These are phyloP conservation scores for Chaetomium strumarium DNA, from an alignment of 2,329 filamentous ascomycete species.

Conservation along the genomic window DNA sequence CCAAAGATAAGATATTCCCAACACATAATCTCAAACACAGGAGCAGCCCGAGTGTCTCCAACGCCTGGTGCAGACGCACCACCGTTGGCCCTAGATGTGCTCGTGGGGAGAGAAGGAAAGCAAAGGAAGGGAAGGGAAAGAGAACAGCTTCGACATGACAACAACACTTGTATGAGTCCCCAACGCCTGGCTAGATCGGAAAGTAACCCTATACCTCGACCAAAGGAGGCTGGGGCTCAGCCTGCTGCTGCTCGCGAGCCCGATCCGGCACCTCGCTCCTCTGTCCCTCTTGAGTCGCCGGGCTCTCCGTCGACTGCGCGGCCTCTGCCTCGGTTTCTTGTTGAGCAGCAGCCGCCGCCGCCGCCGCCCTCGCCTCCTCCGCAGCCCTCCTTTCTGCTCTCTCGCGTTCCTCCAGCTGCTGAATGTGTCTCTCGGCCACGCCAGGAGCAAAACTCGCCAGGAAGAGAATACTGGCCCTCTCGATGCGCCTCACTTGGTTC, in stretches of 20 bases:
- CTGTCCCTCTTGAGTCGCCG: background rate
- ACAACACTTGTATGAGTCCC: background rate
- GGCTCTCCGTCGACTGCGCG: background rate
- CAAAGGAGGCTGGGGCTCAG: background rate
- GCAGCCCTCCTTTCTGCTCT: constrained; percentile 42
- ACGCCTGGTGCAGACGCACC: no score
- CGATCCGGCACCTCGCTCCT: background rate
- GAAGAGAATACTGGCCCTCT: constrained; percentile 57
- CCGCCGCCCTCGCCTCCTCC: constrained; percentile 35
- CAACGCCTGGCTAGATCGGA: background rate
- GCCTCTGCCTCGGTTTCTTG: constrained; percentile 5
- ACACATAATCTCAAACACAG: no score
- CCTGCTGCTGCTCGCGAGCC: constrained; percentile 2
- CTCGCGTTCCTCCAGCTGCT: constrained; percentile 48
- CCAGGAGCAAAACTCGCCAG: constrained; percentile 61
- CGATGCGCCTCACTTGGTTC: constrained; percentile 46
- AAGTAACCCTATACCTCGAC: constrained; percentile 6
- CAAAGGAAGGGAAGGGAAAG: no score
- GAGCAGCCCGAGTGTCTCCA: no score
- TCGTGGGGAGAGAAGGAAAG: background rate
- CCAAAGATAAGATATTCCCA: no score
- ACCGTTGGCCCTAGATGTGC: background rate
- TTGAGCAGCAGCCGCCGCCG: constrained; percentile 24
- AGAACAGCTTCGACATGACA: background rate
- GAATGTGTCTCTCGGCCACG: constrained; percentile 60